Evolutionary conservation across 768 basidiomycete genomes (phyloP).

Genomic region (Clitopilus passeckerianus): DNA sequence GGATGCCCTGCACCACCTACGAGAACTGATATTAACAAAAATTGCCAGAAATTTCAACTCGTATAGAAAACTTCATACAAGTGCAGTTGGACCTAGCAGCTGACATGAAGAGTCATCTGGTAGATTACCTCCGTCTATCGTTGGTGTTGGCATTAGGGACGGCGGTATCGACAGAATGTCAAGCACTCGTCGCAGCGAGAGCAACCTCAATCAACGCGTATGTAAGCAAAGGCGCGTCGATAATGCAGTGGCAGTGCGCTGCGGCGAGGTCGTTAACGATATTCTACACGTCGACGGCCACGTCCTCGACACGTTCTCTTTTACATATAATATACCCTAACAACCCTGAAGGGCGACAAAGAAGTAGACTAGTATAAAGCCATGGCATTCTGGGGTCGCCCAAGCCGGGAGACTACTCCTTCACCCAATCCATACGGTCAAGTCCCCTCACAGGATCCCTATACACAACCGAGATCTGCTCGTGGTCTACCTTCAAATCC

Average conservation of each 20-base stretch:
- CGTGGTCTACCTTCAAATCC: conserved; percentile 22
- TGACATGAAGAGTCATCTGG: conserved; percentile 49
- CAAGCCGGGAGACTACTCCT: conserved; percentile 28
- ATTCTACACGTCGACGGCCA: background rate
- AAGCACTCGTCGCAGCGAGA: background rate
- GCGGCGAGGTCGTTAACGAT: conserved; percentile 2
- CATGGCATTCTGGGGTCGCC: conserved; percentile 48
- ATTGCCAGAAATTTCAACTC: conserved; percentile 15
- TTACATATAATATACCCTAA: background rate
- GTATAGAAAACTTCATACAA: conserved; percentile 27
- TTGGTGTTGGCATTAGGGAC: background rate
- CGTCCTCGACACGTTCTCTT: conserved; percentile 5
- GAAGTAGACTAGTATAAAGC: conserved; percentile 1
- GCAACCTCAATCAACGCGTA: background rate
- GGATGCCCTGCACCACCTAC: conserved; percentile 77
- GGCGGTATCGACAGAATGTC: background rate
- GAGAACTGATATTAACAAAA: conserved; percentile 43
- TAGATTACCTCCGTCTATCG: conserved; percentile 15
- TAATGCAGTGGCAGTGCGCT: background rate
- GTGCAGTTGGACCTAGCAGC: conserved; percentile 47
- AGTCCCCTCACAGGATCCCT: conserved; percentile 25
- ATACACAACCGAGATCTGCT: conserved; percentile 26
- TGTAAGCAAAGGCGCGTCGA: background rate
- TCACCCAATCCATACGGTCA: conserved; percentile 39
- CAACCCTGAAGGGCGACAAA: background rate